A percentile compares a stretch with the other conserved stretches of the same genome.
These are phyloP conservation scores for Dactylellina drechsleri DNA, from an alignment of 2,329 filamentous ascomycete genomes.

Conservation along the genomic window DNA sequence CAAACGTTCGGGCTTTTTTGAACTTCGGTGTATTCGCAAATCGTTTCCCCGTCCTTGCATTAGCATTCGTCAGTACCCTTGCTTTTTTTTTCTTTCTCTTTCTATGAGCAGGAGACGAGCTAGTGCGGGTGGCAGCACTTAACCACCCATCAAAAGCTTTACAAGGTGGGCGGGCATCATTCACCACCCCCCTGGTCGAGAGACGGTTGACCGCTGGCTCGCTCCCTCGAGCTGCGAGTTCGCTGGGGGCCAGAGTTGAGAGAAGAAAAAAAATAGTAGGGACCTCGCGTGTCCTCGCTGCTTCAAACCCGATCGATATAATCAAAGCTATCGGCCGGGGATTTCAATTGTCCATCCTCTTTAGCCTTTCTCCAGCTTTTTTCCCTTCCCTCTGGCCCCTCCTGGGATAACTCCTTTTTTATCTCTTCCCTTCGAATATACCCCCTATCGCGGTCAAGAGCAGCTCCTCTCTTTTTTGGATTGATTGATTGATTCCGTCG, in stretches of 20 bases:
- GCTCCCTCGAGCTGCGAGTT: slow-evolving; percentile 41
- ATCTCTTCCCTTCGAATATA: slow-evolving; percentile 55
- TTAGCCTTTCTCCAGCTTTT: slow-evolving; percentile 42
- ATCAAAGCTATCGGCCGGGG: slow-evolving; percentile 40
- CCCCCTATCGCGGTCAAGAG: slow-evolving; percentile 37
- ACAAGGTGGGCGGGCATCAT: slow-evolving; percentile 3
- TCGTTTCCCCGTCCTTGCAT: slow-evolving; percentile 33
- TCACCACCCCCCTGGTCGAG: slow-evolving; percentile 14
- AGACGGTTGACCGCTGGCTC: slow-evolving; percentile 14
- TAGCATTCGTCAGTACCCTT: slow-evolving; percentile 40
- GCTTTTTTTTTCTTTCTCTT: slow-evolving; percentile 6
- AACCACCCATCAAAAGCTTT: not conserved
- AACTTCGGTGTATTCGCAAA: slow-evolving; percentile 14
- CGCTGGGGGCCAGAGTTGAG: slow-evolving; percentile 25
- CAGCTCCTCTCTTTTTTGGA: not conserved
- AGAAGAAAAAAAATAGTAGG: slow-evolving; percentile 1
- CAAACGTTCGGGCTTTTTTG: not conserved
- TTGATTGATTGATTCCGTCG: not conserved
- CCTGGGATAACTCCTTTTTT: slow-evolving; percentile 57
- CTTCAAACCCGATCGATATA: slow-evolving; percentile 38
- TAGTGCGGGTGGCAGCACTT: not conserved
- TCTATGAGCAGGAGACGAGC: not conserved
- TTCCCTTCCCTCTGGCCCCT: slow-evolving; percentile 45
- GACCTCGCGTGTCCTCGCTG: slow-evolving; percentile 38
- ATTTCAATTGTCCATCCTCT: slow-evolving; percentile 34